Evolutionary conservation across 1,284 basidiomycete species (phyloP).

Genomic region (Ganoderma leucocontextum): DNA sequence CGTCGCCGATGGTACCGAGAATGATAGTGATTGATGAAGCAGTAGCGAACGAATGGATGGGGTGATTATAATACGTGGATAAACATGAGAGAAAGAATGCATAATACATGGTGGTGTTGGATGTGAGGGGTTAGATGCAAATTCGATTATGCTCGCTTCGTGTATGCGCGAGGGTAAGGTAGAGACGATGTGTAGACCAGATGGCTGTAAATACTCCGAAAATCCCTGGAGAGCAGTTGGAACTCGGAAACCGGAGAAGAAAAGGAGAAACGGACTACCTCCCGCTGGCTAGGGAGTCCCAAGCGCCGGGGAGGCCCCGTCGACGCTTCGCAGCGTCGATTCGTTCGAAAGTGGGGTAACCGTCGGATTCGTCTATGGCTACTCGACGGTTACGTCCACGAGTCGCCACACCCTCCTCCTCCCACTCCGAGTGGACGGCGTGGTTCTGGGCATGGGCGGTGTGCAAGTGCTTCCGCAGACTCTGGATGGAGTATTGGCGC

Average conservation of each 20-base stretch:
- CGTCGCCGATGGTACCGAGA: background rate
- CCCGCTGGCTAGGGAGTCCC: slow-evolving; percentile 31
- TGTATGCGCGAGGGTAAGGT: slow-evolving; percentile 16
- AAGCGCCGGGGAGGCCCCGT: slow-evolving; percentile 38
- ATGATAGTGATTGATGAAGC: slow-evolving; percentile 10
- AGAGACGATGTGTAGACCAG: background rate
- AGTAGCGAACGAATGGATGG: slow-evolving; percentile 1
- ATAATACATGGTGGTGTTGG: slow-evolving; percentile 19
- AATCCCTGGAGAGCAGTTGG: slow-evolving; percentile 1
- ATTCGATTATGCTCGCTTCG: background rate
- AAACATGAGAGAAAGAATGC: slow-evolving; percentile 10
- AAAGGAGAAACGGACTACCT: slow-evolving; percentile 21
- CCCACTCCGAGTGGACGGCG: slow-evolving; percentile 23
- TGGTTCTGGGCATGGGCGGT: slow-evolving; percentile 33
- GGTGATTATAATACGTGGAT: slow-evolving; percentile 8
- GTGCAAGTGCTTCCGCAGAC: slow-evolving; percentile 67
- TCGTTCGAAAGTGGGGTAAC: slow-evolving; percentile 35
- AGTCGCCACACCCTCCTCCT: slow-evolving; percentile 36
- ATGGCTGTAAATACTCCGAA: background rate
- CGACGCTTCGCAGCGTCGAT: slow-evolving; percentile 33
- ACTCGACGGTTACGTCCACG: slow-evolving; percentile 30
- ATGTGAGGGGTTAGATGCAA: background rate
- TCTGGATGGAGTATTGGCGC: slow-evolving; percentile 74
- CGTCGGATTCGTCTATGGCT: slow-evolving; percentile 38
- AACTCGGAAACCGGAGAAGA: background rate